Conservation (phyloP, 192 early-diverging fungal genomes). For the Funneliformis mosseae region DNA sequence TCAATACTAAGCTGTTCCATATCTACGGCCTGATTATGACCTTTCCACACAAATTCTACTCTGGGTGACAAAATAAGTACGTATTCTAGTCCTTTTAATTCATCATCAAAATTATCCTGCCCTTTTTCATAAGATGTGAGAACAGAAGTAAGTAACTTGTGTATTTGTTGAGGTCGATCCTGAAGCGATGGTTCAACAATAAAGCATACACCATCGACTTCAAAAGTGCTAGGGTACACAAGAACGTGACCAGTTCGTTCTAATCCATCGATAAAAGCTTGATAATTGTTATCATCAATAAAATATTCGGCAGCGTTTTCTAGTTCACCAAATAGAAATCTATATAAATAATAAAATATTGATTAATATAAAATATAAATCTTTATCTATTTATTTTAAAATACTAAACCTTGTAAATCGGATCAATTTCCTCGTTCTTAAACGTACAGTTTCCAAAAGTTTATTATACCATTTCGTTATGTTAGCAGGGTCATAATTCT, state of each 20-base stretch:
- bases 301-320: slow-evolving; percentile 80
- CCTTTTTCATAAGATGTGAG: slow-evolving; percentile 32
- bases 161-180: slow-evolving; percentile 51
- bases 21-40: slow-evolving; percentile 48
- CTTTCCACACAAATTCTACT: slow-evolving; percentile 58
- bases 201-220: slow-evolving; percentile 72
- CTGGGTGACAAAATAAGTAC: slow-evolving; percentile 63
- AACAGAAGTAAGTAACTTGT: slow-evolving; percentile 57
- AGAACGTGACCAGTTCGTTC: slow-evolving; percentile 73
- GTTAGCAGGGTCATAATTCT: slow-evolving; percentile 36
- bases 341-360: slow-evolving; percentile 27
- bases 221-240: slow-evolving; percentile 70
- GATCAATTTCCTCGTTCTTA: slow-evolving; percentile 63
- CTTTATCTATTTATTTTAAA: not conserved
- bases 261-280: slow-evolving; percentile 61
- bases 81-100: slow-evolving; percentile 46
- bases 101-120: slow-evolving; percentile 15
- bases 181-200: slow-evolving; percentile 68
- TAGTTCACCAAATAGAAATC: slow-evolving; percentile 56
- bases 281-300: slow-evolving; percentile 58
- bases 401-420: slow-evolving; percentile 51
- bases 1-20: slow-evolving; percentile 49
- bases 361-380: not conserved
- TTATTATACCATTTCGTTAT: slow-evolving; percentile 62
- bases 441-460: slow-evolving; percentile 63